These are phyloP conservation scores for Sisymbrium irio DNA, from an alignment of 345 rosid species.

Conservation along the genomic window DNA sequence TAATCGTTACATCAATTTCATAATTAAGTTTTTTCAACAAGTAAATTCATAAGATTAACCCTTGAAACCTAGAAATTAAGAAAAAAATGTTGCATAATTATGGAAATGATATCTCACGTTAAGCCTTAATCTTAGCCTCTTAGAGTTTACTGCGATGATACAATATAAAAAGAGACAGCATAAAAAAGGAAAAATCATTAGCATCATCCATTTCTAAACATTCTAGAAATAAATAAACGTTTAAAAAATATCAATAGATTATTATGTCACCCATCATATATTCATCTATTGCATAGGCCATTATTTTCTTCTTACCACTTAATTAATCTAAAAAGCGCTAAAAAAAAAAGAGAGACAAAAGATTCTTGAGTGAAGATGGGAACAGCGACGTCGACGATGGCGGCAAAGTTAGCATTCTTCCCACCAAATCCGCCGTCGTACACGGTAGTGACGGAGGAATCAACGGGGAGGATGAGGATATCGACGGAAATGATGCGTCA, in stretches of 20 bases:
- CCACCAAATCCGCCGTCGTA: slow-evolving; percentile 97
- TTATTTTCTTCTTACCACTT: slow-evolving; percentile 5
- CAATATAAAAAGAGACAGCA: background rate
- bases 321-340: background rate
- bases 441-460: slow-evolving; percentile 45
- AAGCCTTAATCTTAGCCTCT: slow-evolving; percentile 21
- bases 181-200: slow-evolving; percentile 1
- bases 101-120: slow-evolving; percentile 15
- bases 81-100: background rate
- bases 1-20: background rate
- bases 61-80: background rate
- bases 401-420: slow-evolving; percentile 80
- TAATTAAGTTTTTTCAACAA: no score
- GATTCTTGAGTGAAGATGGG: slow-evolving; percentile 52
- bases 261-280: slow-evolving; percentile 14
- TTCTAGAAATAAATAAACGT: slow-evolving; percentile 1
- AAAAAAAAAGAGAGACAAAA: background rate
- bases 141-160: background rate
- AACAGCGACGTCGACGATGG: slow-evolving; percentile 82
- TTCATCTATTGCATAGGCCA: slow-evolving; percentile 19
- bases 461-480: slow-evolving; percentile 57
- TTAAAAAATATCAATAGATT: background rate
- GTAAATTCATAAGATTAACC: background rate
- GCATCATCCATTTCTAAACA: slow-evolving; percentile 9
- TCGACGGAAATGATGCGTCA: slow-evolving; percentile 39